Conservation (phyloP, 352 stramenopile species). For the Thraustochytrium striatum region DNA sequence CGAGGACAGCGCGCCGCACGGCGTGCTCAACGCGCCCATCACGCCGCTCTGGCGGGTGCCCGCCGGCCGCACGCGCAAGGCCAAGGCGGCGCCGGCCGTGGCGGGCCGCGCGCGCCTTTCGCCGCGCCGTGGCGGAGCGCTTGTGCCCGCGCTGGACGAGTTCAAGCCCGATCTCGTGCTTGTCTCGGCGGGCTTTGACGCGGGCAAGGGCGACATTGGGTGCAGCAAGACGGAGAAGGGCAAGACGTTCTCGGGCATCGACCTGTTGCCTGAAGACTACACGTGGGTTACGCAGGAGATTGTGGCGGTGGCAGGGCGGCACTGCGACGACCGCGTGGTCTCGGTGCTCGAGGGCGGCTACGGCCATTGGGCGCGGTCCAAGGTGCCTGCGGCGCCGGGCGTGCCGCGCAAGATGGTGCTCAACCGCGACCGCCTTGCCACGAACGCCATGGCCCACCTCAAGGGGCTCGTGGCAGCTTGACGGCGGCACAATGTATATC, state of each 20-base stretch:
- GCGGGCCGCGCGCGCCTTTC: conserved; percentile 52
- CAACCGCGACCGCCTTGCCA: conserved; percentile 32
- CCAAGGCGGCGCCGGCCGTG: not conserved
- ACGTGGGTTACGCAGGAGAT: conserved; percentile 73
- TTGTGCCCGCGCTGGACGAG: conserved; percentile 64
- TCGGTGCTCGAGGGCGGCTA: conserved; percentile 92
- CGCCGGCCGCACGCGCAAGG: not conserved
- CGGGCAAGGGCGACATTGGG: conserved; percentile 62
- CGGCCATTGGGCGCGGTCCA: conserved; percentile 50
- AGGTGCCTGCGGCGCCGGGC: not conserved
- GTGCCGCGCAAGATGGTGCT: conserved; percentile 17
- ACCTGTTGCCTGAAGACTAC: conserved; percentile 76
- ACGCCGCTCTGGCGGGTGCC: conserved; percentile 63
- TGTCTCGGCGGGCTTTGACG: conserved; percentile 74
- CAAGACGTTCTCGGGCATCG: conserved; percentile 54
- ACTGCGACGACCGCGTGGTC: conserved; percentile 83
- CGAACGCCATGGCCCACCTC: conserved; percentile 30
- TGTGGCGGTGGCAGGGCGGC: conserved; percentile 79
- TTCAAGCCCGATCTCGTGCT: conserved; percentile 76
- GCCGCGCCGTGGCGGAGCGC: conserved; percentile 61
- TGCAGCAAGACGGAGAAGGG: conserved; percentile 60
- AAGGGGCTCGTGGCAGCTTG: not conserved
- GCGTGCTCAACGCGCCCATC: conserved; percentile 76
- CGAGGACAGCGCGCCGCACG: conserved; percentile 66
- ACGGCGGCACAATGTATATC: not conserved